These are phyloP conservation scores for Yamadazyma dushanensis DNA, from an alignment of 1,139 yeast genomes.

Conservation along the genomic window DNA sequence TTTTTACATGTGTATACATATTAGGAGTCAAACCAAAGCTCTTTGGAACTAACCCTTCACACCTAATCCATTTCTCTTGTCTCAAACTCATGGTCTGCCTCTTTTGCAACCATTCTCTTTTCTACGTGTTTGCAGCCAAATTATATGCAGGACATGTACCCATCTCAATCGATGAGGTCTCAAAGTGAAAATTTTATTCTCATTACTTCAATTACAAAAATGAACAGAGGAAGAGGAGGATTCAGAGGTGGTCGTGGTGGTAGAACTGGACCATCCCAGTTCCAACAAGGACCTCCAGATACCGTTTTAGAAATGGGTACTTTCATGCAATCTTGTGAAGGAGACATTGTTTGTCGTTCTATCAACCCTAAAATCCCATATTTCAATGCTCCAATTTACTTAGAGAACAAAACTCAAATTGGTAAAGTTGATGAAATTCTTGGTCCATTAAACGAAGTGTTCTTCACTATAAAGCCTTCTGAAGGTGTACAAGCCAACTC, in stretches of 20 bases:
- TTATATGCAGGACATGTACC: not conserved
- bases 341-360: slow-evolving; percentile 95
- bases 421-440: slow-evolving; percentile 98
- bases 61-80: no score
- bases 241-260: slow-evolving; percentile 69
- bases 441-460: slow-evolving; percentile 96
- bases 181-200: slow-evolving; percentile 4
- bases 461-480: slow-evolving; percentile 90
- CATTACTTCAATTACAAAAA: slow-evolving; percentile 13
- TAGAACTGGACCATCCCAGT: slow-evolving; percentile 51
- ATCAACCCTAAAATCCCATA: slow-evolving; percentile 93
- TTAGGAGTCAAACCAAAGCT: no score
- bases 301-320: slow-evolving; percentile 92
- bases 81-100: no score
- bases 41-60: no score
- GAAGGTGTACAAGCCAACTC: slow-evolving; percentile 96
- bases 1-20: no score
- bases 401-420: slow-evolving; percentile 91
- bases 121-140: not conserved
- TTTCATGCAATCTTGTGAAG: slow-evolving; percentile 91
- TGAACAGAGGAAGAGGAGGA: slow-evolving; percentile 73
- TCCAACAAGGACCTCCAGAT: slow-evolving; percentile 91
- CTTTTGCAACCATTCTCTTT: no score
- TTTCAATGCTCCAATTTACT: slow-evolving; percentile 97
- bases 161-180: slow-evolving; percentile 4